Evolutionary conservation across 805 yeast species (phyloP).

Genomic region (Metschnikowia arizonensis): DNA sequence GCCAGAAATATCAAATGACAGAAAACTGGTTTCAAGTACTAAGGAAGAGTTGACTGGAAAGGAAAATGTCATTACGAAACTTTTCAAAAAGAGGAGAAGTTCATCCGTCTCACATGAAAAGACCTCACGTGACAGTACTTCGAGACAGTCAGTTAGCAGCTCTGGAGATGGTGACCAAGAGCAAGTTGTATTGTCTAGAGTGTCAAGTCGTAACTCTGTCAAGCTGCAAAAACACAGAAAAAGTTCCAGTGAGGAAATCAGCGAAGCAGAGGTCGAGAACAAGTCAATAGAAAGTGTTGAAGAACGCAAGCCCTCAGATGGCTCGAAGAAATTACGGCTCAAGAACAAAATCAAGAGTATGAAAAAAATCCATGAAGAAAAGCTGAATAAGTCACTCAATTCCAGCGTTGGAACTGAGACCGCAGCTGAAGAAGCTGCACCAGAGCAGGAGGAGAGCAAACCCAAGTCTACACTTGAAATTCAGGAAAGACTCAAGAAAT

Average conservation of each 20-base stretch:
- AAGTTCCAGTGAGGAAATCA: neutral
- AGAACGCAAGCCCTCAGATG: slow-evolving; percentile 8
- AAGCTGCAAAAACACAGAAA: slow-evolving; percentile 2
- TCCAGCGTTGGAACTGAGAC: neutral
- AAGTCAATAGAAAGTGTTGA: slow-evolving; percentile 1
- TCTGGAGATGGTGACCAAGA: slow-evolving; percentile 2
- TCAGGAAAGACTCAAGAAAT: slow-evolving; percentile 41
- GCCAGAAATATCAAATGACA: slow-evolving; percentile 28
- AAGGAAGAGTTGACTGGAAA: slow-evolving; percentile 22
- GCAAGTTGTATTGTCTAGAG: neutral
- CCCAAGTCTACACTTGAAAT: slow-evolving; percentile 37
- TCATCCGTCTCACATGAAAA: slow-evolving; percentile 16
- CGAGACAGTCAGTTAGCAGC: neutral
- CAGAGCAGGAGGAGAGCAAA: slow-evolving; percentile 19
- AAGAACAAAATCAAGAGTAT: slow-evolving; percentile 18
- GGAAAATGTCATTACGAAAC: slow-evolving; percentile 39
- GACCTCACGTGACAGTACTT: neutral
- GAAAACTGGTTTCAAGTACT: slow-evolving; percentile 2
- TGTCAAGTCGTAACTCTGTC: neutral
- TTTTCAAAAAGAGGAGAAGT: slow-evolving; percentile 34
- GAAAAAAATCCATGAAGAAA: slow-evolving; percentile 13
- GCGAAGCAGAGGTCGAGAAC: neutral
- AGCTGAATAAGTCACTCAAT: slow-evolving; percentile 5
- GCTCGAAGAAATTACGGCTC: slow-evolving; percentile 12
- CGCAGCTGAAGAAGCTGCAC: slow-evolving; percentile 4